Evolutionary conservation across 257 asterid genomes (phyloP), one percentile per base, ranked within the genome.

Genomic region (Lavandula angustifolia): DNA sequence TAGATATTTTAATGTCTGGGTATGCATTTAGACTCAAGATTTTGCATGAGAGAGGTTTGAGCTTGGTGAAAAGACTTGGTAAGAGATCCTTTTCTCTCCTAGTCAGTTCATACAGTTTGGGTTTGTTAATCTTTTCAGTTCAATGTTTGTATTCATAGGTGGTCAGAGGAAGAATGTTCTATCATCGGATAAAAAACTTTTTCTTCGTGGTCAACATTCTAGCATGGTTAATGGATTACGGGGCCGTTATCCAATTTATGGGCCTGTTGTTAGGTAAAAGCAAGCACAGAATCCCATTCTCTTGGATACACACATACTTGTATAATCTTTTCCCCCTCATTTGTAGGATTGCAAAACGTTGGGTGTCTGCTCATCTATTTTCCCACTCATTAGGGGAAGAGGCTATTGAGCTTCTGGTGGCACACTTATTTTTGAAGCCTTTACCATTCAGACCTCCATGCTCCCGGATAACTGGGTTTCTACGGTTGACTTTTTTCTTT

Each of bases 321-420:
- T 33, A 5, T n/a, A 6, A 41, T 58, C 13, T 43, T 66, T 42
- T 54, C 27, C 57, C 4, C 43, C 66, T 54, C 54, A 42, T 57
- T 37, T 12, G 72, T 54, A 69, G 99, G 89, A 91, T 94, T 78
- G 97, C 96, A 27, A 94, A 94, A 79, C 96, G 99, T 46, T 94
- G 99, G 99, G 87, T 90, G 40, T 82, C 96, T 61, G 95, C 96
- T 48, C 99, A 94, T 78, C 82, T 94, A 38, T 84, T 94, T 41
- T 94, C 99, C 14, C 68, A 83, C 38, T 67, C 77, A 71, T 82
- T 94, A 75, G 50, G 81, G 16, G 97, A 87, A 77, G 99, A 90
- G 80, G 92, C 95, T 14, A 80, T 90, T 79, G 99, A 94, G 79
- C 80, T 94, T 74, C 73, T 94, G 86, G 99, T 87, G 31, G 96